phyloP scores from a whole-genome alignment of 768 basidiomycete species.

The Rhizopogon vesiculosus region DNA sequence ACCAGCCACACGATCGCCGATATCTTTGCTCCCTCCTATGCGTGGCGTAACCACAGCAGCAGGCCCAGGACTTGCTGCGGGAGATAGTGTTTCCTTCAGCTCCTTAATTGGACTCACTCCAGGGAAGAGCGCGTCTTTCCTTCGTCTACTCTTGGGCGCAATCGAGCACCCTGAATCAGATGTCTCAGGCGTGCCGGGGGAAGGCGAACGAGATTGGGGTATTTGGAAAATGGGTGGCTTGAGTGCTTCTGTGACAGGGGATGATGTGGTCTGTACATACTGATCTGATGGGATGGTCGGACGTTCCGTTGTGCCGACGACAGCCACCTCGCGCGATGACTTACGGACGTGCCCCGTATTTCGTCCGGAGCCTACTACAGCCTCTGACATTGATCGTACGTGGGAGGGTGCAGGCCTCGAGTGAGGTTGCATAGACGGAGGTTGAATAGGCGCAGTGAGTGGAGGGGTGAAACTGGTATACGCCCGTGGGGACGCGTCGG shows the following conservation, averaged over 20 bases:
- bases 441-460: conserved; percentile 38
- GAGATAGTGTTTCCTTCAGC: conserved; percentile 11
- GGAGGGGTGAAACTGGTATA: conserved; percentile 54
- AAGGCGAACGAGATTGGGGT: conserved; percentile 29
- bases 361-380: conserved; percentile 23
- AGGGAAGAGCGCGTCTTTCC: conserved; percentile 30
- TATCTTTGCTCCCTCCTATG: conserved; percentile 59
- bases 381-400: conserved; percentile 48
- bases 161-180: conserved; percentile 28
- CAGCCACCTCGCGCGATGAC: conserved; percentile 45
- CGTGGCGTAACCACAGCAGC: conserved; percentile 47
- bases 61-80: conserved; percentile 1
- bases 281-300: conserved; percentile 20
- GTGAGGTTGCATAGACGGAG: conserved; percentile 8
- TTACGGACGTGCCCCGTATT: conserved; percentile 36
- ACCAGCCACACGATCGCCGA: conserved; percentile 55
- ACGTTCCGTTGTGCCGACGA: conserved; percentile 42
- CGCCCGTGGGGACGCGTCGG: conserved; percentile 53
- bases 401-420: conserved; percentile 24
- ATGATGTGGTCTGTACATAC: conserved; percentile 25
- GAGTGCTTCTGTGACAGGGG: conserved; percentile 25
- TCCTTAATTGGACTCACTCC: conserved; percentile 26
- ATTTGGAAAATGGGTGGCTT: conserved; percentile 34
- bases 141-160: conserved; percentile 19
- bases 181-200: conserved; percentile 24